Conservation (phyloP, 495 filamentous ascomycete species). For the Neurospora intermedia region DNA sequence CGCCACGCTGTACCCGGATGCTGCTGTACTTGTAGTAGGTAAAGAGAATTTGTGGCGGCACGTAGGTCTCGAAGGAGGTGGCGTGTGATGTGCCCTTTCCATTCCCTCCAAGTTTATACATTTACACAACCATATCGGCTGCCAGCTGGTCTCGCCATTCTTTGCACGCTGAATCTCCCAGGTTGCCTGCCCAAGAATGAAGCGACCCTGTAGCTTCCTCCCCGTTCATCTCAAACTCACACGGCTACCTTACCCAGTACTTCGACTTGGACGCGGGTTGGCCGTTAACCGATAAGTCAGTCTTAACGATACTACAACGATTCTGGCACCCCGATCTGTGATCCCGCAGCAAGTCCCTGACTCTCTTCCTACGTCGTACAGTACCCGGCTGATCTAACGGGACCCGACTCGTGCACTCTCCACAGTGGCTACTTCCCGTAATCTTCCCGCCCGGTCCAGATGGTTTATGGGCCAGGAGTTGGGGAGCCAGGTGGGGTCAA, state of each 20-base stretch:
- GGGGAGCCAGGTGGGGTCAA: neutral
- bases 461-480: neutral
- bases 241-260: neutral
- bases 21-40: neutral
- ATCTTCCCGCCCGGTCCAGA: neutral
- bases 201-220: neutral
- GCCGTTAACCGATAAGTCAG: neutral
- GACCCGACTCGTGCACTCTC: neutral
- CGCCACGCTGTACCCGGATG: neutral
- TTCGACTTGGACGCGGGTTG: neutral
- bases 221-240: neutral
- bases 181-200: neutral
- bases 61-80: neutral
- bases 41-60: neutral
- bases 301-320: neutral
- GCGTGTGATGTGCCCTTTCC: neutral
- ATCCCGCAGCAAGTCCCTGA: neutral
- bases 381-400: neutral
- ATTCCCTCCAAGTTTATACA: neutral
- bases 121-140: neutral
- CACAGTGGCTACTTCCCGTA: neutral
- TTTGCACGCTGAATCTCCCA: neutral
- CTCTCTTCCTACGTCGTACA: neutral
- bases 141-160: neutral
- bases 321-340: neutral